Evolutionary conservation across 805 yeast species (phyloP), one percentile per base, ranked within the genome.

Genomic region (Teunomyces panamensis): DNA sequence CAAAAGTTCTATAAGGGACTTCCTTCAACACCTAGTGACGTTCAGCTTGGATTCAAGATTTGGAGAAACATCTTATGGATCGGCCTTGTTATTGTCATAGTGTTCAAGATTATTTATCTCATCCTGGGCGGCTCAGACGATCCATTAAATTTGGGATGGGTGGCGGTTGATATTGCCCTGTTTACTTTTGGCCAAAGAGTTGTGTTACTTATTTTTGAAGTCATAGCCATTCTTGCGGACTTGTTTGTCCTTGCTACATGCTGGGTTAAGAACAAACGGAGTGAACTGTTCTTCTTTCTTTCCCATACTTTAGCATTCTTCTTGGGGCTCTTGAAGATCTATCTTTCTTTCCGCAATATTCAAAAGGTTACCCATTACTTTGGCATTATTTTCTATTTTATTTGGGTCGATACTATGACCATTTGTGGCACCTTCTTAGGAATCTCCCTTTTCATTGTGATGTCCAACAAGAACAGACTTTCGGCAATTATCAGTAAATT

Each of bases 231-330:
- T 16, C 27, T 37, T 5, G 10, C 29, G 5, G 41, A 37, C 17
- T 24, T 37, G 30, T 37, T 37, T 37, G 41, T 37, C 5, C 41
- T 37, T 8, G 41, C 41, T 13, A 37, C 41, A 20, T 37, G 41
- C 41, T 37, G 41, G 41, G 41, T 26, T 10, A 37, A 37, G 30
- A 37, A 37, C 28, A 37, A 13, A n/a, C 41, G 41, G 13, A 37
- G 41, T 20, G 29, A 37, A 16, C 41, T 37, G 41, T 37, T 37
- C 30, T 37, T 37, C 10, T 37, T 37, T 30, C 41, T 37, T 6
- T 24, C 30, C 8, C 41, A 37, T n/a, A 26, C 41, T 24, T 37
- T 37, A 29, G 41, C 30, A 10, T 37, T 37, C 30, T 26, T 37
- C 17, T 13, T 37, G 13, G 41, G 41, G 7, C 41, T 37, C 41